These are phyloP conservation scores for Erysimum pusillum DNA, from an alignment of 441 rosid species.

Conservation along the genomic window DNA sequence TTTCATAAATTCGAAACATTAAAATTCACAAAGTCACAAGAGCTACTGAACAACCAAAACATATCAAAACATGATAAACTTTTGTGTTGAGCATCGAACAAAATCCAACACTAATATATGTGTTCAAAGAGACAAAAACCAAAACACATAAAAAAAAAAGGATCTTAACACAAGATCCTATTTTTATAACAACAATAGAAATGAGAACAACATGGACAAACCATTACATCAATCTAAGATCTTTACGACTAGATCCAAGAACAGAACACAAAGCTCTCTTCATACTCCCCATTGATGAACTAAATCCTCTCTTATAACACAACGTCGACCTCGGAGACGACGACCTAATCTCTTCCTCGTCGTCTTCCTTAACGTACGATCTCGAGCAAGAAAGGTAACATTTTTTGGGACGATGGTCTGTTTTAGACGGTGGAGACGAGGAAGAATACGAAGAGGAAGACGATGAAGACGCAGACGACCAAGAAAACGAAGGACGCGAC, in stretches of 20 bases:
- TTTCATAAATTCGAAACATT: conserved; percentile 1
- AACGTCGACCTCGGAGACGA: conserved; percentile 52
- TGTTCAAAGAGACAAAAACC: conserved; percentile 30
- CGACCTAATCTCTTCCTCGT: conserved; percentile 27
- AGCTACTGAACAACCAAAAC: neutral
- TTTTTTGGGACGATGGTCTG: conserved; percentile 18
- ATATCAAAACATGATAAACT: conserved; percentile 26
- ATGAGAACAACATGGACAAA: conserved; percentile 11
- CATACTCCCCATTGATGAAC: conserved; percentile 50
- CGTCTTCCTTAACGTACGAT: conserved; percentile 45
- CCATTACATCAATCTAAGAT: conserved; percentile 43
- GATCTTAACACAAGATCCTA: conserved; percentile 33
- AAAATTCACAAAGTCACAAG: conserved; percentile 27
- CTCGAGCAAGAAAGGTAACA: conserved; percentile 49
- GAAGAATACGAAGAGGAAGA: conserved; percentile 47
- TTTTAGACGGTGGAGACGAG: conserved; percentile 37
- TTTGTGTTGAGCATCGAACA: conserved; percentile 27
- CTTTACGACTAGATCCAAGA: conserved; percentile 49
- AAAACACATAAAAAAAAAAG: neutral
- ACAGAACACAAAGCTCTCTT: conserved; percentile 55
- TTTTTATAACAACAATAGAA: conserved; percentile 26
- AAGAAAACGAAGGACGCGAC: conserved; percentile 49
- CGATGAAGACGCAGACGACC: conserved; percentile 47
- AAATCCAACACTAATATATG: conserved; percentile 36
- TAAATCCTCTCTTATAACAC: conserved; percentile 52